These are phyloP conservation scores for Apiotrichum brassicae DNA, from an alignment of 1,284 basidiomycete genomes.

Conservation along the genomic window DNA sequence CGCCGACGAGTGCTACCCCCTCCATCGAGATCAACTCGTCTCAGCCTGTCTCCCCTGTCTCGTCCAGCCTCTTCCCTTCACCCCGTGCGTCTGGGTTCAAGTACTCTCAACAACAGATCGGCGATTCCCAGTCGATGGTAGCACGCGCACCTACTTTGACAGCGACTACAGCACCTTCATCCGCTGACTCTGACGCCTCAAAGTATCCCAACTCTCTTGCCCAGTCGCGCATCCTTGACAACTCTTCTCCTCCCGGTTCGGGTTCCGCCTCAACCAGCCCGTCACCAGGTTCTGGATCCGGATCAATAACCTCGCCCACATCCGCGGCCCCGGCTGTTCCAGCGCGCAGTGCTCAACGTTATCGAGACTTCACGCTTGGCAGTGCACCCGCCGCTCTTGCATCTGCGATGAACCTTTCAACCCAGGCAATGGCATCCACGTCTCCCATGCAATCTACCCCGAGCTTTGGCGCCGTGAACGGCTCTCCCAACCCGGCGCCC, in stretches of 20 bases:
- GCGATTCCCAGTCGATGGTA: not conserved
- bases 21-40: not conserved
- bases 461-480: not conserved
- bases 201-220: conserved; percentile 29
- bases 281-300: not conserved
- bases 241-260: not conserved
- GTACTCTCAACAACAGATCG: not conserved
- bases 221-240: conserved; percentile 14
- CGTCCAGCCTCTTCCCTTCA: not conserved
- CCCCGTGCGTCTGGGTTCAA: conserved; percentile 6
- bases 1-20: not conserved
- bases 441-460: conserved; percentile 1
- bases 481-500: not conserved
- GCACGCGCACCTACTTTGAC: conserved; percentile 3
- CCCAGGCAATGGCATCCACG: not conserved
- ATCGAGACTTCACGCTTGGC: conserved; percentile 17
- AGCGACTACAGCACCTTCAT: not conserved
- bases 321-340: conserved; percentile 12
- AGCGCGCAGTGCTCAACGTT: conserved; percentile 14
- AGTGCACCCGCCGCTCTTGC: conserved; percentile 3
- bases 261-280: conserved; percentile 4
- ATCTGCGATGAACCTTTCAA: conserved; percentile 14
- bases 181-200: conserved; percentile 25
- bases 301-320: not conserved
- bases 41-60: not conserved